A percentile compares a stretch with the other conserved stretches of the same genome.
Evolutionary conservation across 495 filamentous ascomycete genomes (phyloP).

Genomic region (Penicillium flavigenum): DNA sequence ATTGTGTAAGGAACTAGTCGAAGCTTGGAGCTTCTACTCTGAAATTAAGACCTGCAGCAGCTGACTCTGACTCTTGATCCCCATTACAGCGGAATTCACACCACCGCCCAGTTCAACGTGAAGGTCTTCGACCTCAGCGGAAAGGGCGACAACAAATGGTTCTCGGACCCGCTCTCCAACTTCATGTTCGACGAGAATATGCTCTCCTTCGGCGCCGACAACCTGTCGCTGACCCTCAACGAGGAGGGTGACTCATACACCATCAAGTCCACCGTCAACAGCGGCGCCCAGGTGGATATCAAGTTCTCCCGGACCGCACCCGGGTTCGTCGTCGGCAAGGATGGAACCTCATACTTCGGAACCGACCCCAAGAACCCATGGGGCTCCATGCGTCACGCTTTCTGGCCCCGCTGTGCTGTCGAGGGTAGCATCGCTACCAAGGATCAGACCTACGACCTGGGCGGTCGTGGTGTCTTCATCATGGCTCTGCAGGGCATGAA

Average conservation of each 20-base stretch:
- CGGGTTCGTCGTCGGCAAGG: conserved; percentile 81
- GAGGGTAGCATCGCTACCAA: conserved; percentile 84
- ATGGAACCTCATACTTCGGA: conserved; percentile 82
- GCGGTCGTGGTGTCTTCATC: conserved; percentile 71
- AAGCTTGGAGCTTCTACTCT: conserved; percentile 4
- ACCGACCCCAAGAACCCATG: conserved; percentile 82
- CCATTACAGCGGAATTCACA: conserved; percentile 71
- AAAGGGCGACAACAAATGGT: conserved; percentile 70
- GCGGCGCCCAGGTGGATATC: conserved; percentile 74
- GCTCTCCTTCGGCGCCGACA: conserved; percentile 77
- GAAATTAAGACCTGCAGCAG: not conserved
- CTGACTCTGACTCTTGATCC: conserved; percentile 7
- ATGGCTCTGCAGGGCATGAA: conserved; percentile 97
- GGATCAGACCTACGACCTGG: conserved; percentile 77
- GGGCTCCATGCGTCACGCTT: conserved; percentile 86
- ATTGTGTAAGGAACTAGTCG: conserved; percentile 66
- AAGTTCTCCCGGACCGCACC: conserved; percentile 73
- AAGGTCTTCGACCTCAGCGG: conserved; percentile 83
- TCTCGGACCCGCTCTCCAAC: conserved; percentile 70
- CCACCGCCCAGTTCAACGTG: conserved; percentile 85
- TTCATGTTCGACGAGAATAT: conserved; percentile 81
- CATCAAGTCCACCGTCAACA: conserved; percentile 82
- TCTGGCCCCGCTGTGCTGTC: conserved; percentile 84
- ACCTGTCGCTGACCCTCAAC: conserved; percentile 76
- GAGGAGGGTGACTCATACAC: conserved; percentile 77